Evolutionary conservation across 1,284 basidiomycete species (phyloP).

Genomic region (Ustilago hordei): DNA sequence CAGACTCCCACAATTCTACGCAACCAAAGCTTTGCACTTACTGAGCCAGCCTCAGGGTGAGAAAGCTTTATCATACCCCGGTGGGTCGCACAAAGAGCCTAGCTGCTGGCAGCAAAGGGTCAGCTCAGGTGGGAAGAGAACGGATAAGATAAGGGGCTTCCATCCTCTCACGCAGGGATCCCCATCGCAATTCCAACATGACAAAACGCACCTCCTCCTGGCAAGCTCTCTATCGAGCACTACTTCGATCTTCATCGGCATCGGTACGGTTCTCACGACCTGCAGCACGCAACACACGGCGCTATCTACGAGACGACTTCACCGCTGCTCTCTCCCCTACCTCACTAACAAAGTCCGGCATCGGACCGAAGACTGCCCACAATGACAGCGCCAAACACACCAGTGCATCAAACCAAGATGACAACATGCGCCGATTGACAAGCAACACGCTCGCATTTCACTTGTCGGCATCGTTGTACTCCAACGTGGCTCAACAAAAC

Average conservation of each 20-base stretch:
- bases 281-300: constrained; percentile 49
- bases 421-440: constrained; percentile 7
- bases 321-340: constrained; percentile 1
- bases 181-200: not conserved
- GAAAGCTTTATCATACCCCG: not conserved
- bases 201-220: constrained; percentile 11
- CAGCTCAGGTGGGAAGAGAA: not conserved
- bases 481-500: not conserved
- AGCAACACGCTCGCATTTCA: constrained; percentile 39
- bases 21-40: not conserved
- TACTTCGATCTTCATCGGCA: constrained; percentile 29
- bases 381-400: not conserved
- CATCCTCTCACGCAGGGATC: no score
- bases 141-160: not conserved
- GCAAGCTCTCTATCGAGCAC: constrained; percentile 29
- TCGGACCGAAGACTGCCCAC: not conserved
- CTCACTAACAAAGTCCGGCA: not conserved
- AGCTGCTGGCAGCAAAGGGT: not conserved
- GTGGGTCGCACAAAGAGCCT: not conserved
- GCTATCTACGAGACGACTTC: constrained; percentile 47
- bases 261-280: constrained; percentile 51
- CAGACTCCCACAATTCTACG: not conserved
- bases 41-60: not conserved
- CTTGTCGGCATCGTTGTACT: constrained; percentile 28
- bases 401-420: not conserved